Evolutionary conservation across 2,329 filamentous ascomycete species (phyloP).

Genomic region (Colletotrichum siamense): DNA sequence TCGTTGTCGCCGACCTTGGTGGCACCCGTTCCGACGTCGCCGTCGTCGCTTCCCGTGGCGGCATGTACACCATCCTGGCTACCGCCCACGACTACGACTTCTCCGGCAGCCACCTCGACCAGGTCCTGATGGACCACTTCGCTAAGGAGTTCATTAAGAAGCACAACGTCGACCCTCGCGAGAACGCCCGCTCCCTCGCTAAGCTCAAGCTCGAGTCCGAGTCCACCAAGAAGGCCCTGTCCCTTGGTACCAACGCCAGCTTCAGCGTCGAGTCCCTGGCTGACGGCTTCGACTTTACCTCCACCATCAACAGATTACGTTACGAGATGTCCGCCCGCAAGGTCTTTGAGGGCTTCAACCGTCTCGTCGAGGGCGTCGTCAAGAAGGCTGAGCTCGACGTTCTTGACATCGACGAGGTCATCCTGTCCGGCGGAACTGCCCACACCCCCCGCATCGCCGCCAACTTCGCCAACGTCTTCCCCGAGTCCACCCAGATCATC

Average conservation of each 20-base stretch:
- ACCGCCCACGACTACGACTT: constrained; percentile 96
- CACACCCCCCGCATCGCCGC: constrained; percentile 93
- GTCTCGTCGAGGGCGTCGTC: constrained; percentile 81
- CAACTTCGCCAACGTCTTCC: constrained; percentile 82
- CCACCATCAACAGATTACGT: constrained; percentile 89
- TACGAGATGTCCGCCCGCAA: constrained; percentile 90
- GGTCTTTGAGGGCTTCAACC: constrained; percentile 86
- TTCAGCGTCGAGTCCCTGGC: constrained; percentile 93
- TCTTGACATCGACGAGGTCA: constrained; percentile 92
- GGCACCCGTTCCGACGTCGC: constrained; percentile 92
- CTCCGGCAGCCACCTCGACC: constrained; percentile 83
- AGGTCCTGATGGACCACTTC: constrained; percentile 93
- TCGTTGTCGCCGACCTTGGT: constrained; percentile 91
- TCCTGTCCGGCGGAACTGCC: constrained; percentile 88
- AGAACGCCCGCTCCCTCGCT: constrained; percentile 80
- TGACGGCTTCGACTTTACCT: constrained; percentile 88
- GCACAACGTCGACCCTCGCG: constrained; percentile 86
- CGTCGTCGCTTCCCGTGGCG: constrained; percentile 87
- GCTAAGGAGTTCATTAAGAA: constrained; percentile 99
- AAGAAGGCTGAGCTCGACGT: constrained; percentile 93
- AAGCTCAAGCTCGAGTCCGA: constrained; percentile 95
- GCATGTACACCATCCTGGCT: constrained; percentile 94
- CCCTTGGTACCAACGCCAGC: constrained; percentile 83
- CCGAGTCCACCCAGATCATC: constrained; percentile 76
- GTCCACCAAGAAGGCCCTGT: constrained; percentile 89